These are phyloP conservation scores for Aristolochia fimbriata DNA, from an alignment of 164 flowering plant species.

Conservation along the genomic window DNA sequence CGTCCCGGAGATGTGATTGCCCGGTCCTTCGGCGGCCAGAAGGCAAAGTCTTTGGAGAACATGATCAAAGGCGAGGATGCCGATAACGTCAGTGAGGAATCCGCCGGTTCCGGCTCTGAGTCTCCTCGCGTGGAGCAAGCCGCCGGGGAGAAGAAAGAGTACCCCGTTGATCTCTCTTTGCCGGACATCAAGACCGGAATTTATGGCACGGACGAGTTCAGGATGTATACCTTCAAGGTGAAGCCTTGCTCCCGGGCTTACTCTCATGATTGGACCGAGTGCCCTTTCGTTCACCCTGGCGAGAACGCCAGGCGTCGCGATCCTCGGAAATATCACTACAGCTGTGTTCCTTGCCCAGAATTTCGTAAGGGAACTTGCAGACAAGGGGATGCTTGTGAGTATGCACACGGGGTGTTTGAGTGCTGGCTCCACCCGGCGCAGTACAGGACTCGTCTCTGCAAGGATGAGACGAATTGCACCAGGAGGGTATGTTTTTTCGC, in stretches of 20 bases:
- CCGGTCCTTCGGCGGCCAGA: conserved; percentile 23
- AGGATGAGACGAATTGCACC: conserved; percentile 39
- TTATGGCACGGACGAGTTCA: conserved; percentile 52
- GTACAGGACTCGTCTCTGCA: conserved; percentile 53
- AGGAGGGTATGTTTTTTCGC: conserved; percentile 62
- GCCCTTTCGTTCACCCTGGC: conserved; percentile 68
- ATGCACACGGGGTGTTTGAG: conserved; percentile 69
- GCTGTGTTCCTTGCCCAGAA: conserved; percentile 67
- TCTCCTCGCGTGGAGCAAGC: conserved; percentile 22
- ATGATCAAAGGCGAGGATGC: conserved; percentile 13
- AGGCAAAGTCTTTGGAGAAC: conserved; percentile 22
- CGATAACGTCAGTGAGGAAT: not conserved
- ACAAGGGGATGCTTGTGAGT: conserved; percentile 55
- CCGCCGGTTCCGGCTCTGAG: too few relatives aligned
- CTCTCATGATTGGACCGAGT: conserved; percentile 72
- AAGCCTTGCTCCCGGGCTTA: conserved; percentile 60
- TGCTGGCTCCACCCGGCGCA: conserved; percentile 71
- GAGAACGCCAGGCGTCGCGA: conserved; percentile 65
- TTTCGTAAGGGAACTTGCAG: conserved; percentile 50
- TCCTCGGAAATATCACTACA: conserved; percentile 53
- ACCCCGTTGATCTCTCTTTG: conserved; percentile 47
- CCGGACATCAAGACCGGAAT: conserved; percentile 59
- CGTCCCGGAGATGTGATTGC: conserved; percentile 42
- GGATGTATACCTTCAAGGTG: conserved; percentile 58
- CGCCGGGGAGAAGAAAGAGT: conserved; percentile 40